phyloP scores from a whole-genome alignment of 192 early-diverging fungal species.

The Entomortierella beljakovae region DNA sequence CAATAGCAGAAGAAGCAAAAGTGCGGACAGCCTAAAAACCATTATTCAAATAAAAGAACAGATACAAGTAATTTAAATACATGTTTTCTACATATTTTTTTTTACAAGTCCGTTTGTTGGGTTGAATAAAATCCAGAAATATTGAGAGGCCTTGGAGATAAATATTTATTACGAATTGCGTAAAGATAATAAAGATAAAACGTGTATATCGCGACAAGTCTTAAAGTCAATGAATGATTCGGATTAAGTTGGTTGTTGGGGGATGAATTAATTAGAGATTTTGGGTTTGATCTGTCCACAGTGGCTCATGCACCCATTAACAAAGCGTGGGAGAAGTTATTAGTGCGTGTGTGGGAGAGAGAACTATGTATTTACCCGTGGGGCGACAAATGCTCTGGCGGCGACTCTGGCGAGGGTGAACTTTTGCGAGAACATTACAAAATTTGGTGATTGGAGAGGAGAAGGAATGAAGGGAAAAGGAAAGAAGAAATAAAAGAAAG shows the following conservation, averaged over 20 bases:
- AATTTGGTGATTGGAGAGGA: background rate
- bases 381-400: conserved; percentile 48
- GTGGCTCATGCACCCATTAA: conserved; percentile 3
- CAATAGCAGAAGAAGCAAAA: conserved; percentile 55
- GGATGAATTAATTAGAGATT: background rate
- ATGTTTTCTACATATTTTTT: no score
- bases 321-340: background rate
- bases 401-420: conserved; percentile 52
- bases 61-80: no score
- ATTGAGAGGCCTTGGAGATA: no score
- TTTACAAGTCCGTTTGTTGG: no score
- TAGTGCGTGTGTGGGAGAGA: background rate
- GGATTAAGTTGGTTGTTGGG: background rate
- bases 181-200: no score
- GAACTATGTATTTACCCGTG: conserved; percentile 32
- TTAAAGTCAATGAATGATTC: no score
- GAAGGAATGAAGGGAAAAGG: background rate
- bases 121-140: no score
- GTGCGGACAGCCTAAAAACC: conserved; percentile 40
- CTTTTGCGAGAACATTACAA: conserved; percentile 49
- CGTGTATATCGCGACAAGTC: no score
- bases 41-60: no score
- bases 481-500: conserved; percentile 1
- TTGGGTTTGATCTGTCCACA: conserved; percentile 6
- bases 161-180: no score